Percentiles rank a stretch among this genome's conserved stretches.
These are phyloP conservation scores for Ophiostoma ulmi DNA, from an alignment of 2,329 filamentous ascomycete genomes.

Conservation along the genomic window DNA sequence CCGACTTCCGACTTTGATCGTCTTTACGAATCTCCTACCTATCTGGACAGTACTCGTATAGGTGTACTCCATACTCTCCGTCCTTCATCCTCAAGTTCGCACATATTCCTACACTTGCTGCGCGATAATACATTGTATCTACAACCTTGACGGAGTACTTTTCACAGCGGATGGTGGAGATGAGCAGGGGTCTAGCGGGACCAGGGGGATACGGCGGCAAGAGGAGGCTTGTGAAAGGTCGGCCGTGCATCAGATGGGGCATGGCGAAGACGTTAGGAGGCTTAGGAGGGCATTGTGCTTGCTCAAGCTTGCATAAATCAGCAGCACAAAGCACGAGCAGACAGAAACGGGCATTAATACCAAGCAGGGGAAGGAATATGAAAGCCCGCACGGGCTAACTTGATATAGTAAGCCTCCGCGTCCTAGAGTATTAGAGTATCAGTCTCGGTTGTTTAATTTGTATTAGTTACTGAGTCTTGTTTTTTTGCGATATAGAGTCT, in stretches of 20 bases:
- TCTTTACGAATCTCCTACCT: neutral
- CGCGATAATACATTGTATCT: neutral
- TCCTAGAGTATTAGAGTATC: neutral
- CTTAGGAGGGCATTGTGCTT: neutral
- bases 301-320: conserved; percentile 2
- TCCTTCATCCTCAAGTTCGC: neutral
- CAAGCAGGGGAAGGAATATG: neutral
- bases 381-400: neutral
- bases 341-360: too few relatives aligned
- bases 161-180: conserved; percentile 10
- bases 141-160: neutral
- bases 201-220: conserved; percentile 38
- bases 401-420: neutral
- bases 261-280: conserved; percentile 15
- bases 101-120: neutral
- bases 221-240: conserved; percentile 42
- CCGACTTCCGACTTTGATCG: neutral
- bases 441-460: neutral
- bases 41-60: too few relatives aligned
- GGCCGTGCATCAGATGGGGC: conserved; percentile 22
- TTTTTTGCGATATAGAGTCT: neutral
- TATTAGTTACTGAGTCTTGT: neutral
- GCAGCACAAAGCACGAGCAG: neutral
- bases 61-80: neutral
- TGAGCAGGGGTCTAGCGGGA: conserved; percentile 18